Base-by-base conservation (phyloP, 148 eudicot species). In the Chenopodium quinoa region DNA sequence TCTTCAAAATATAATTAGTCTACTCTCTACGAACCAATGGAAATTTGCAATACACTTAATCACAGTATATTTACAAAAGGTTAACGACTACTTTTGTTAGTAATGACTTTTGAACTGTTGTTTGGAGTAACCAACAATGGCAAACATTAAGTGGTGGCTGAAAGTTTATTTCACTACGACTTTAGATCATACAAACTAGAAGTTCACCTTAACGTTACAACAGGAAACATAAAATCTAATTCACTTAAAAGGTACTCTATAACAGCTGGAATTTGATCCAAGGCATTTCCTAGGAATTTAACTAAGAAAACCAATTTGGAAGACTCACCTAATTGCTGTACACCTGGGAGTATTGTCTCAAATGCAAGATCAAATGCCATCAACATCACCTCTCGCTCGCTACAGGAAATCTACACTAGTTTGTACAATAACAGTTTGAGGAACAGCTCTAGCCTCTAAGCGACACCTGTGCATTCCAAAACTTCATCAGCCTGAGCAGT, bases 281-380 rank as follows among this genome's bases (percentile, higher is more conserved):
- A 67, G 63, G 77, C 71, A 60, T 29, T n/a, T 23, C 68, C 71
- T 67, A 78, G 54, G 62, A 22, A 62, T 27, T 74, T 32, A 64
- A 23, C 68, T 47, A 62, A 3, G 50, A 19, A 67, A 78, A 80
- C 74, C 75, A 52, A 27, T 71, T 70, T 9, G n/a, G 70, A 83
- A 79, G 76, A 84, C 83, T 84, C 69, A 47, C 76, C 86, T 76
- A 80, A 80, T 75, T 76, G 80, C 83, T 84, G 86, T 84, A 84
- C 83, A 84, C 4, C 75, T 79, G 80, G 76, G 73, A 46, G 31
- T 76, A 34, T 69, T 14, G 27, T 68, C 54, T 48, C 76, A 76
- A 50, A 62, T 60, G 73, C 82, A 64, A 76, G 87, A 78, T 78
- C 75, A 72, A 37, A 50, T 77, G 65, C 80, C 67, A 65, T 31